Percentiles rank a stretch among this genome's conserved stretches.
Conservation (phyloP, 176 grass and related monocot genomes). For the Musa troglodytarum region DNA sequence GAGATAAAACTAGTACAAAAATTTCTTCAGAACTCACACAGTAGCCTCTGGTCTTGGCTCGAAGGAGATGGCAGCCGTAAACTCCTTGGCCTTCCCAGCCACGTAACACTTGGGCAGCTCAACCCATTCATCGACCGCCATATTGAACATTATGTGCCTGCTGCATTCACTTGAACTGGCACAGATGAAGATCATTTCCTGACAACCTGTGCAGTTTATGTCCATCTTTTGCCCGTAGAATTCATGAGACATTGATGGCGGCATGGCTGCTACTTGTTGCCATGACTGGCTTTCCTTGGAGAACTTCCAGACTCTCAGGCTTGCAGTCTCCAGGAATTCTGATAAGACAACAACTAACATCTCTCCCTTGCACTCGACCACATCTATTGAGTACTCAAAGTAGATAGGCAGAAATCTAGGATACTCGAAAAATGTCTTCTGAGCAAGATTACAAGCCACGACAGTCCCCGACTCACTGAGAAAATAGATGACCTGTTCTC, state of each 20-base stretch:
- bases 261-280: conserved; percentile 76
- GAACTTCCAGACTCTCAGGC: conserved; percentile 69
- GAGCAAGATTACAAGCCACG: conserved; percentile 47
- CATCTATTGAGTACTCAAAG: conserved; percentile 81
- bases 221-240: conserved; percentile 60
- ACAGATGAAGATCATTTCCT: conserved; percentile 57
- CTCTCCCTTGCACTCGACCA: conserved; percentile 48
- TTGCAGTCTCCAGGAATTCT: conserved; percentile 65
- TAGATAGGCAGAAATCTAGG: conserved; percentile 50
- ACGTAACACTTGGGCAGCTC: conserved; percentile 38
- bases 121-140: conserved; percentile 43
- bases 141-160: conserved; percentile 52
- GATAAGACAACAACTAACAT: conserved; percentile 66
- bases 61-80: conserved; percentile 73
- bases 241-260: conserved; percentile 59
- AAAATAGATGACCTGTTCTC: conserved; percentile 50
- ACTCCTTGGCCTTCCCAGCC: conserved; percentile 36
- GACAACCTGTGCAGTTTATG: conserved; percentile 68
- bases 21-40: conserved; percentile 24
- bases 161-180: conserved; percentile 45
- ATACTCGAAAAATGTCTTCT: conserved; percentile 42
- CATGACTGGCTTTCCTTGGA: conserved; percentile 28
- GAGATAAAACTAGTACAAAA: neutral
- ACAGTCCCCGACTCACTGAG: conserved; percentile 54
- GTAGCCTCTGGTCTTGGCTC: conserved; percentile 77